Base-by-base conservation (phyloP, 352 stramenopile species). In the Globisporangium spinosum region DNA sequence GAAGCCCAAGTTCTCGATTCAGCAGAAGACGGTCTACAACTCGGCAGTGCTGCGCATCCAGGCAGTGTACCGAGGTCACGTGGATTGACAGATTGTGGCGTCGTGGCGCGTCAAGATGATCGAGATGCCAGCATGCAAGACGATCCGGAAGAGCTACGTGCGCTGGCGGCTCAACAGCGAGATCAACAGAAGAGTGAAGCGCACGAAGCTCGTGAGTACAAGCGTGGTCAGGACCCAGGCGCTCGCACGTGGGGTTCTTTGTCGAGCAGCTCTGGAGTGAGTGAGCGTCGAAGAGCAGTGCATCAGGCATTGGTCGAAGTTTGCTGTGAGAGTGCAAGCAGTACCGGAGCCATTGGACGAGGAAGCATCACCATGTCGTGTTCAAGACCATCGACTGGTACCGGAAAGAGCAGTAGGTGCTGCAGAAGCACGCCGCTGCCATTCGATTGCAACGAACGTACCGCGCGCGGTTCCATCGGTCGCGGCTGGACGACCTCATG, bases 1-100 rank as follows among this genome's bases (percentile, higher is more conserved):
- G 32, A 67, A 81, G 62, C 74, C 89, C 49, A 94, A 91, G 49
- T 90, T 93, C 49, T 88, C 78, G 0, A 73, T 87, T 3, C 86
- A 94, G 58, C 76, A 91, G n/a, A 76, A 80, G 27, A 91, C 86
- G 43, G 93, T 94, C 60, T 72, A 78, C 49, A 75, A 87, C 34
- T 94, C 86, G 13, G 83, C 86, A 0, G 86, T 78, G 23, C 40
- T 94, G n/a, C 78, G 84, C 15, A 78, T 94, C 5, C 84, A 94
- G 53, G 85, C 84, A 0, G 77, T 85, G 25, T 90, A 81, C 64
- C 82, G 86, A 25, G 84, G 86, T 0, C 72, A 87, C 54, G 43
- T 82, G 15, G 82, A 78, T 15, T 77, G 86, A n/a, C 59, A 51
- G 23, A 61, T 89, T 47, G 86, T 83, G 5, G 69, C 74, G 1